These are phyloP conservation scores for Pseudodiploospora longispora DNA, from an alignment of 2,329 filamentous ascomycete species.

Conservation along the genomic window DNA sequence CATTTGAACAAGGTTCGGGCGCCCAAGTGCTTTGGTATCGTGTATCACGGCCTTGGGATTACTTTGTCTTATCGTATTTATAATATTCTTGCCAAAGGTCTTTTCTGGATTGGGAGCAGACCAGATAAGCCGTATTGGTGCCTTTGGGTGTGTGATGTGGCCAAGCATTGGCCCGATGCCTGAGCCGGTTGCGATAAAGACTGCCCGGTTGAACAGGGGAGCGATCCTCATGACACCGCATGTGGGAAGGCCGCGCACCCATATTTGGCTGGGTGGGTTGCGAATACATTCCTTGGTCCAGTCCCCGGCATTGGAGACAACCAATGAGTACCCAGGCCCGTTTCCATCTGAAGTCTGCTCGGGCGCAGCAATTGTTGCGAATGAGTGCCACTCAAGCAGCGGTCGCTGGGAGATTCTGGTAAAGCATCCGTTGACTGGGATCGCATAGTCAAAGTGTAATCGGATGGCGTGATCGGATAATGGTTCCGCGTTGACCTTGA, in stretches of 20 bases:
- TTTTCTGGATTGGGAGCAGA: constrained; percentile 51
- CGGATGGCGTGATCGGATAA: constrained; percentile 66
- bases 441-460: constrained; percentile 58
- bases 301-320: constrained; percentile 66
- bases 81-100: constrained; percentile 53
- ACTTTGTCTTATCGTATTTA: constrained; percentile 44
- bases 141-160: constrained; percentile 41
- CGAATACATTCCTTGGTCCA: constrained; percentile 61
- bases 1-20: constrained; percentile 47
- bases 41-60: constrained; percentile 58
- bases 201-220: constrained; percentile 54
- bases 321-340: constrained; percentile 50
- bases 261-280: constrained; percentile 51
- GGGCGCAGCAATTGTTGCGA: constrained; percentile 61
- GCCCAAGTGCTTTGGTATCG: constrained; percentile 52
- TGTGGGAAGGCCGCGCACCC: constrained; percentile 59
- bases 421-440: constrained; percentile 39
- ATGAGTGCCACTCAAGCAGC: constrained; percentile 64
- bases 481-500: constrained; percentile 54
- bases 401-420: constrained; percentile 53
- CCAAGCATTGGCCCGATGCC: constrained; percentile 63
- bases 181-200: constrained; percentile 63
- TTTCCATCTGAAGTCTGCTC: constrained; percentile 17
- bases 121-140: constrained; percentile 57
- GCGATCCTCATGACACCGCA: constrained; percentile 61